Percentiles rank a stretch among this genome's conserved stretches.
Evolutionary conservation across 2,329 filamentous ascomycete genomes (phyloP).

Genomic region (Colletotrichum musicola): DNA sequence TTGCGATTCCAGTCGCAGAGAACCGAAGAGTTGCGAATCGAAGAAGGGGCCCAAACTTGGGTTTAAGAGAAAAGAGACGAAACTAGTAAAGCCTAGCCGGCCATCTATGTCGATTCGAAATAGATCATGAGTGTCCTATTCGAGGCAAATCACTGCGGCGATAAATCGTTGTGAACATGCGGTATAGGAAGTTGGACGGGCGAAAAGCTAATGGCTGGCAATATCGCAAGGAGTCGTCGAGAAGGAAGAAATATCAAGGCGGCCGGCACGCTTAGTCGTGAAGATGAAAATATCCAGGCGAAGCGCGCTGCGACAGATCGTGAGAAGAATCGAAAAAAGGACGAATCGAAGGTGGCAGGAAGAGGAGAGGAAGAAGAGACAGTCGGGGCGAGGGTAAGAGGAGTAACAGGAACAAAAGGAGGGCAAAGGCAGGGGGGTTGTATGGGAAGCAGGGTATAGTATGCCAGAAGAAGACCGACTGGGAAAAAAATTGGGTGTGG

Average conservation of each 20-base stretch:
- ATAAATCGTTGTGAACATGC: slow-evolving; percentile 4
- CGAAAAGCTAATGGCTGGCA: too few relatives aligned
- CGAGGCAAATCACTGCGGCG: slow-evolving; percentile 24
- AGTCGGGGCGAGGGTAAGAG: slow-evolving; percentile 21
- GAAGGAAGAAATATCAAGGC: too few relatives aligned
- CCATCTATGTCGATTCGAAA: slow-evolving; percentile 37
- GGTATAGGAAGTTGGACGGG: background rate
- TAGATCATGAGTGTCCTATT: slow-evolving; percentile 27
- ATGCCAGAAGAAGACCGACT: background rate
- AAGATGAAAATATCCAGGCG: background rate
- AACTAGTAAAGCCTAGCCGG: slow-evolving; percentile 40
- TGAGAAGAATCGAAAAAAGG: slow-evolving; percentile 6
- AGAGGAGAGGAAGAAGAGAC: slow-evolving; percentile 1
- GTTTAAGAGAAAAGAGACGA: slow-evolving; percentile 44
- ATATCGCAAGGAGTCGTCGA: too few relatives aligned
- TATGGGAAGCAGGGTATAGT: slow-evolving; percentile 4
- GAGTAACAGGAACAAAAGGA: slow-evolving; percentile 22
- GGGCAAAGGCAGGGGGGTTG: slow-evolving; percentile 24
- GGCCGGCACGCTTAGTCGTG: too few relatives aligned
- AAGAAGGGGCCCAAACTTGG: slow-evolving; percentile 16
- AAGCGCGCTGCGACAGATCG: slow-evolving; percentile 3
- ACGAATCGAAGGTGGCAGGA: slow-evolving; percentile 13
- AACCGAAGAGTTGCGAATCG: slow-evolving; percentile 42
- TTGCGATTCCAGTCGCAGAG: slow-evolving; percentile 61
- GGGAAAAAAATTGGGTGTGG: slow-evolving; percentile 12